phyloP scores from a whole-genome alignment of 176 grass and related monocot species.

The Saccharum officinarum region DNA sequence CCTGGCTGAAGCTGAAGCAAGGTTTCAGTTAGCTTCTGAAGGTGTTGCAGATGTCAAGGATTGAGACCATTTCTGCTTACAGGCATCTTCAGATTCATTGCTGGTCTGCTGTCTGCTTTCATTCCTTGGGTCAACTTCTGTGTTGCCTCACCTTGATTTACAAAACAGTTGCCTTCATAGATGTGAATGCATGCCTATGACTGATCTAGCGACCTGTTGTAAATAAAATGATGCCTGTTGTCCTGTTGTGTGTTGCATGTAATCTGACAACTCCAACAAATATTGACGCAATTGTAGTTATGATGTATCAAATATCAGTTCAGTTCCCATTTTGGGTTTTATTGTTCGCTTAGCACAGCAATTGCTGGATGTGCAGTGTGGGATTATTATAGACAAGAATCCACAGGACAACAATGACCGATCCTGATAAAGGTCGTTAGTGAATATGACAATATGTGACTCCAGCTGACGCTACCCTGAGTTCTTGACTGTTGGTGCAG shows the following conservation, averaged over 20 bases:
- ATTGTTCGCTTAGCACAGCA: background rate
- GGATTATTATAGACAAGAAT: background rate
- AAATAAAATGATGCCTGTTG: constrained; percentile 15
- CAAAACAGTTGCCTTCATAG: background rate
- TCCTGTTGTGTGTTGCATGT: constrained; percentile 2
- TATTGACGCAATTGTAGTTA: constrained; percentile 12
- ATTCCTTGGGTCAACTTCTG: constrained; percentile 2
- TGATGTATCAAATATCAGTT: background rate
- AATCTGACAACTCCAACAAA: constrained; percentile 14
- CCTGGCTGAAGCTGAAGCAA: constrained; percentile 77
- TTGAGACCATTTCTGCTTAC: constrained; percentile 26
- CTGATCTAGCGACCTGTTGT: constrained; percentile 12
- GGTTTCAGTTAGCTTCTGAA: constrained; percentile 78
- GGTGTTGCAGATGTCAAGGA: constrained; percentile 82
- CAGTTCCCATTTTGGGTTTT: background rate
- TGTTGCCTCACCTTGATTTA: constrained; percentile 17
- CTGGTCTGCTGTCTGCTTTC: background rate
- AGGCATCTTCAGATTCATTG: background rate
- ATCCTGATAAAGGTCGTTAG: background rate
- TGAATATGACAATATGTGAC: too few relatives aligned
- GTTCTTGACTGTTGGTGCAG: background rate
- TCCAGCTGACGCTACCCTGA: too few relatives aligned
- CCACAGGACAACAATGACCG: background rate
- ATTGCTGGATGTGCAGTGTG: background rate
- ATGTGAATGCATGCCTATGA: constrained; percentile 20